These are phyloP conservation scores for Scutellaria minor DNA, from an alignment of 257 asterid genomes.

Conservation along the genomic window DNA sequence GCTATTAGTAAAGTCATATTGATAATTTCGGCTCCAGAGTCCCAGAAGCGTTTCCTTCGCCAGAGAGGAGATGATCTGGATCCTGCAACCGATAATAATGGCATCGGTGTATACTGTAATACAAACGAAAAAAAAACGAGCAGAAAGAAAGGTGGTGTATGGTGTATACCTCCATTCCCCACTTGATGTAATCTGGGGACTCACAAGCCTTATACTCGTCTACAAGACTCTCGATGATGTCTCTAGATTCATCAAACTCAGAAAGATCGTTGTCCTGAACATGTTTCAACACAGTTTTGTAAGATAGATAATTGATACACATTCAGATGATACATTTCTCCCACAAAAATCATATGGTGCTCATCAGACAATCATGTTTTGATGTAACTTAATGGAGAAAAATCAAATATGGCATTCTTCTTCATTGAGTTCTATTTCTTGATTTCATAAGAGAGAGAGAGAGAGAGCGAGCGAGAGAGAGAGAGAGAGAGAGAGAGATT, in stretches of 20 bases:
- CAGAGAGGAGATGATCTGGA: slow-evolving; percentile 71
- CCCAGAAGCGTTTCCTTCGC: slow-evolving; percentile 88
- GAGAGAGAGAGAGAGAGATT: no score
- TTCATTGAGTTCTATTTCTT: neutral
- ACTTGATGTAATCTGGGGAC: slow-evolving; percentile 98
- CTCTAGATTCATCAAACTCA: slow-evolving; percentile 98
- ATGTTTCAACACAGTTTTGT: slow-evolving; percentile 27
- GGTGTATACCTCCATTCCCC: slow-evolving; percentile 93
- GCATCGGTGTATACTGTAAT: neutral
- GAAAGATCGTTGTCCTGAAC: slow-evolving; percentile 96
- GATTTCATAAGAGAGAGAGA: neutral
- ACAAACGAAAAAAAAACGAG: neutral
- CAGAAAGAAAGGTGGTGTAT: neutral
- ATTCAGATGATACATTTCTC: no score
- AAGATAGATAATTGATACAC: neutral
- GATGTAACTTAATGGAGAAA: no score
- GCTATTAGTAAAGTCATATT: slow-evolving; percentile 38
- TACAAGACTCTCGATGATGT: slow-evolving; percentile 90
- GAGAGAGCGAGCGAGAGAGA: no score
- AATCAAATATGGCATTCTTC: no score
- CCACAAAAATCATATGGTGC: no score
- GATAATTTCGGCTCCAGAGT: slow-evolving; percentile 68
- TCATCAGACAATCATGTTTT: no score
- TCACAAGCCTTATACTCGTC: slow-evolving; percentile 99
- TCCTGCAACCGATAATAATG: slow-evolving; percentile 52